Evolutionary conservation across 495 filamentous ascomycete genomes (phyloP), one percentile per base, ranked within the genome.

Genomic region (Cladorrhinum samala): DNA sequence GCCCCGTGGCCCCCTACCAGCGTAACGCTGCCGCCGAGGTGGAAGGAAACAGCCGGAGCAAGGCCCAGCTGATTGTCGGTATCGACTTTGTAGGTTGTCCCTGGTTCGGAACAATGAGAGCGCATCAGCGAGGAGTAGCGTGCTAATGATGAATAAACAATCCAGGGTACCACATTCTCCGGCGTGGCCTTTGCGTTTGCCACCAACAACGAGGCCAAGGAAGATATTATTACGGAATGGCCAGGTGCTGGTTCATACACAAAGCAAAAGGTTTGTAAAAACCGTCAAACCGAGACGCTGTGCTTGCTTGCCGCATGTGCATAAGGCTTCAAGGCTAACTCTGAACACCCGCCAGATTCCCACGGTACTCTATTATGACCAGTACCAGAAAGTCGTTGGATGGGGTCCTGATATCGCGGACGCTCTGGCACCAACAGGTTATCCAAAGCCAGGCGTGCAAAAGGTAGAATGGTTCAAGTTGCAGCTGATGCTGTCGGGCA

Each of bases 381-480:
- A 86, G 65, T 85, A 87, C 60, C 84, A 87, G 61, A 85, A 88
- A 63, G 84, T 88, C 48, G 84, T 88, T 3, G 84, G 84, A 57
- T 88, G 84, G 84, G 84, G 84, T 42, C 84, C 84, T 46, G 84
- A 88, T 69, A 87, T 88, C 55, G 84, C 84, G 25, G 84, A 88
- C 67, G 84, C 84, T 41, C 72, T 88, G 48, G 84, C 84, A 41
- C 84, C 84, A 23, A 87, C 84, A 25, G 84, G 84, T 46, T 87
- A 87, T 65, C 84, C 84, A 49, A 88, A 87, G 71, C 82, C 82
- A 8, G 84, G 84, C 53, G 84, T 88, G 53, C 84, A 88, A 61
- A 88, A 87, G 70, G 84, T 88, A 7, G 84, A 88, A 60, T 88
- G 84, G 84, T 87, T 88, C 75, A 88, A 88, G 72, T 77, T 87